Base-by-base conservation (phyloP, 176 grass and related monocot species). In the Canna indica region DNA sequence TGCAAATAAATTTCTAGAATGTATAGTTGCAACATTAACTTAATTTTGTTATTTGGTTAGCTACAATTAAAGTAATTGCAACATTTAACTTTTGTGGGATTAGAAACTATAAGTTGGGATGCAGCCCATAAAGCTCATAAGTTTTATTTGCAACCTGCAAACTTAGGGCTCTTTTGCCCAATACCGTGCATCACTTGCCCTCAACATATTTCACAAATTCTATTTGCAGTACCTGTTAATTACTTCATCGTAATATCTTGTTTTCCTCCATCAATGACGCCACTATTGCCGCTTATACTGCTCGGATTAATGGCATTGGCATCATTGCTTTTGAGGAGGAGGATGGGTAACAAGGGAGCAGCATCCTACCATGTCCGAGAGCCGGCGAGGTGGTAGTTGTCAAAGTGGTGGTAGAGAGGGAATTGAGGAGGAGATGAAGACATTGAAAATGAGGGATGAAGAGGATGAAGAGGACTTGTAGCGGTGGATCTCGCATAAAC, bases 241-340 rank as follows among this genome's bases (percentile, higher is more conserved):
- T 97, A 77, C 80, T 87, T 31, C 88, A 84, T 56, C 86, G 79
- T 27, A 97, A 80, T 74, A 84, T 81, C 73, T 97, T 88, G 63
- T 97, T 97, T 75, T 97, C 93, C 39, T 97, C 88, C 84, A 88
- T 80, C 72, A 97, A 59, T 65, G 81, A 81, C 17, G 86, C 86
- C 36, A 84, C 93, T 30, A 76, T 81, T 10, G 8, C 20, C 64
- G 48, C 65, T 44, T n/a, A n/a, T n/a, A n/a, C n/a, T n/a, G n/a
- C 57, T 47, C 1, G 59, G 3, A 22, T 50, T 50, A 0, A 15
- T 4, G 74, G 66, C 0, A 67, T 0, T 0, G 77, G 10, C 25
- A 28, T 38, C 52, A 26, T 38, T 61, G 24, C 36, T 2, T 22
- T 78, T 73, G 0, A 96, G 70, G 2, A 87, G 72, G 0, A 91